Conservation (phyloP, 805 yeast species). For the Lipomyces mesembrius region DNA sequence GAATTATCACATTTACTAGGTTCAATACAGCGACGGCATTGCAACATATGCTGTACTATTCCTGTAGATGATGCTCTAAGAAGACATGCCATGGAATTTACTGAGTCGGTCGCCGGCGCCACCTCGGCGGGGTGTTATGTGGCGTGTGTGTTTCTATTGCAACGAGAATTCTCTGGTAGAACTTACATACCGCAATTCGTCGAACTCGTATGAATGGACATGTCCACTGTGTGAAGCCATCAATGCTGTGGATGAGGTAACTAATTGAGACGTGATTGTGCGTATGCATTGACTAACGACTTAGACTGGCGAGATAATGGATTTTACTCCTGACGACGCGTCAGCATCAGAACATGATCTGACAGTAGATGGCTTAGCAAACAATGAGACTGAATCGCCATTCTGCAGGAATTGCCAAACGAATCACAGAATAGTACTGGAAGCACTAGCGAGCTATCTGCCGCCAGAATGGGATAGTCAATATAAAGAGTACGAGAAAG, state of each 20-base stretch:
- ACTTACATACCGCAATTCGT: not conserved
- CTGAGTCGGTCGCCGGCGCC: not conserved
- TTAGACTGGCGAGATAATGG: constrained; percentile 29
- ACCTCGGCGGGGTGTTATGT: not conserved
- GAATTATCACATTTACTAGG: not conserved
- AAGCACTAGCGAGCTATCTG: constrained; percentile 27
- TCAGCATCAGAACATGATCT: constrained; percentile 3
- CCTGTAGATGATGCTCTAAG: not conserved
- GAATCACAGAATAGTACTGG: constrained; percentile 26
- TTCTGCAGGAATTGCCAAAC: constrained; percentile 26
- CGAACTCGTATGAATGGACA: constrained; percentile 22
- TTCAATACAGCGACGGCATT: not conserved
- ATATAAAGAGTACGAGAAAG: constrained; percentile 6
- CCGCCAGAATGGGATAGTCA: constrained; percentile 27
- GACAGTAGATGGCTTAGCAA: not conserved
- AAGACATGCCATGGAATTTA: not conserved
- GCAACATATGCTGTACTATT: not conserved
- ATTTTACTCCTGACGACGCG: constrained; percentile 20
- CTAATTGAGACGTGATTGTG: not conserved
- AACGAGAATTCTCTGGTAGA: constrained; percentile 9
- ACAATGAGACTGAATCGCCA: constrained; percentile 20
- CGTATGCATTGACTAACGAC: not conserved
- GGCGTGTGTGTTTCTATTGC: constrained; percentile 29
- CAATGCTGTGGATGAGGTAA: constrained; percentile 29
- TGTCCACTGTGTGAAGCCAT: constrained; percentile 30